Base-by-base conservation (phyloP, 2,329 filamentous ascomycete species). In the Ceratocystiopsis brevicomis region DNA sequence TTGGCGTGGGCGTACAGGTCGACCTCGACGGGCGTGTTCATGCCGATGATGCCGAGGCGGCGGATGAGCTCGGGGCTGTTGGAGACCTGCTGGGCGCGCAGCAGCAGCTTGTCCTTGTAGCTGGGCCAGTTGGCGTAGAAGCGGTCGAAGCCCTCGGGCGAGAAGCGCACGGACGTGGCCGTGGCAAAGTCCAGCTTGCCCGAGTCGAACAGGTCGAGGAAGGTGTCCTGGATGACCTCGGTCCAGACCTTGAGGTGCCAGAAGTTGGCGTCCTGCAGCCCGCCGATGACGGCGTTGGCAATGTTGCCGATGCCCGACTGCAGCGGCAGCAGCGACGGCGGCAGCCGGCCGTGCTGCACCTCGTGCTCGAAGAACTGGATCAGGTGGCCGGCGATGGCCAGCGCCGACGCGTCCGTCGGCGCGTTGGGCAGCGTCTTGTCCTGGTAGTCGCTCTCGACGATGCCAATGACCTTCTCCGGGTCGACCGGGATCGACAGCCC, bases 1-100 rank as follows among this genome's bases (percentile, higher is more conserved):
- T 93, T 94, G 53, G 86, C 86, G 63, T 93, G 85, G 2, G 85
- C 86, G 63, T 93, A 93, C 55, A 93, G 92, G 62, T 93, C 86
- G 15, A 93, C 85, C 63, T 93, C 86, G 39, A 93, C 83, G 18
- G 85, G 85, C 0, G 85, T 93, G 70, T 93, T 93, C 85, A 93
- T 93, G 58, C 83, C 85, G 53, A 94, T 93, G 51, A 86, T 78
- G 48, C 85, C 85, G 1, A 93, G 68, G 21, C 85, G 74, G 44
- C 83, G 76, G 64, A 93, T 93, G 62, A 93, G 86, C 62, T 93
- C 85, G 47, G 85, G 85, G 3, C 78, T 81, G 69, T 93, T 93
- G 55, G 81, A 87, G 11, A 93, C 81, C 57, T 82, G 75, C 64
- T 93, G 85, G n/a, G 78, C 78, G 49, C 86, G 81, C 40, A 93